These are phyloP conservation scores for Anaeromyces robustus DNA, from an alignment of 192 early-diverging fungal species.

Conservation along the genomic window DNA sequence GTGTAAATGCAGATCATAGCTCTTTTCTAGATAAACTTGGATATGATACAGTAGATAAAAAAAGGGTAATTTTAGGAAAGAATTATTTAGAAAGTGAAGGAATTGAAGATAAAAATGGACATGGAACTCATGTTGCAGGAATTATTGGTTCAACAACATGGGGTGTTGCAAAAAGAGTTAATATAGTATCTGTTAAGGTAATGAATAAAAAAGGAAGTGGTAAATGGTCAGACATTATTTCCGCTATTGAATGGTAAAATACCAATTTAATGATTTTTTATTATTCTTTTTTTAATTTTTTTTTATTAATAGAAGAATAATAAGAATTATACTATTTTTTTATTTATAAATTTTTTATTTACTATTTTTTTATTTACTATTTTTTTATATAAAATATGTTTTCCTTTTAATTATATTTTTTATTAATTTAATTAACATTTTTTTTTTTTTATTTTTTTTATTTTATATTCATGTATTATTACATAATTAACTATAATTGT, in stretches of 20 bases:
- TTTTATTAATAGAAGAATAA: no score
- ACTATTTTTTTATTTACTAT: no score
- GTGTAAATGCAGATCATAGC: slow-evolving; percentile 18
- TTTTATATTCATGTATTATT: neutral
- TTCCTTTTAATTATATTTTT: no score
- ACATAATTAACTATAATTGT: neutral
- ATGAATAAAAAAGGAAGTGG: slow-evolving; percentile 26
- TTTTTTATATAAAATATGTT: no score
- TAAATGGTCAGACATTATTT: slow-evolving; percentile 26
- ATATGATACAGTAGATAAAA: slow-evolving; percentile 21
- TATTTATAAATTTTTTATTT: no score
- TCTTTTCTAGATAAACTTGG: slow-evolving; percentile 35
- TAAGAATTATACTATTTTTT: no score
- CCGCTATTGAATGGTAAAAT: slow-evolving; percentile 27
- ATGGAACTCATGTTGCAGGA: slow-evolving; percentile 37
- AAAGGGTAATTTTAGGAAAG: neutral
- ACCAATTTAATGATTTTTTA: no score
- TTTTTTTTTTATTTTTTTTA: no score
- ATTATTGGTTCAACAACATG: slow-evolving; percentile 30
- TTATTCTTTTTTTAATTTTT: no score
- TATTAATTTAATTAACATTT: no score
- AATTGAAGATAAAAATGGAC: slow-evolving; percentile 23
- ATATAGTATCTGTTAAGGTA: slow-evolving; percentile 57
- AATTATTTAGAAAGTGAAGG: neutral
- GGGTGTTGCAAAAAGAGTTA: slow-evolving; percentile 63